Evolutionary conservation across 495 filamentous ascomycete genomes (phyloP).

Genomic region (Penicillium coffeae): DNA sequence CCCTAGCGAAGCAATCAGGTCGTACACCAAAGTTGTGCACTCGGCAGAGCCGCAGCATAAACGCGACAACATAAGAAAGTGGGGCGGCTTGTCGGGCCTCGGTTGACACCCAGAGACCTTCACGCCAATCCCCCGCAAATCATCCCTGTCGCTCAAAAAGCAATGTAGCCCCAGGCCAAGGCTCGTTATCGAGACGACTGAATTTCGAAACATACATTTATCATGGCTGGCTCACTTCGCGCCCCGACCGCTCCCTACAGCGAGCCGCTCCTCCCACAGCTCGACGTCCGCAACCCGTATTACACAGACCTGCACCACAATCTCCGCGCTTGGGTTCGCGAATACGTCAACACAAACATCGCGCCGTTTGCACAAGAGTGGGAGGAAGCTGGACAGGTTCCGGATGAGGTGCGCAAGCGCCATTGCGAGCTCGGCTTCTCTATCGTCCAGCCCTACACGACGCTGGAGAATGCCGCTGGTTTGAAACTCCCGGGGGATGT

Average conservation of each 20-base stretch:
- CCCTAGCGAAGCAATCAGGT: too few relatives aligned
- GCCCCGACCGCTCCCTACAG: conserved; percentile 39
- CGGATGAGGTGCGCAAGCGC: conserved; percentile 30
- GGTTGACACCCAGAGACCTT: conserved; percentile 1
- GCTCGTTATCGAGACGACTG: background rate
- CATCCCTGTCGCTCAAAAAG: background rate
- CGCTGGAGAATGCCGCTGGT: conserved; percentile 28
- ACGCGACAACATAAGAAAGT: background rate
- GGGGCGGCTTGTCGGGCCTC: conserved; percentile 8
- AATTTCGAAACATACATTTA: too few relatives aligned
- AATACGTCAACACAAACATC: conserved; percentile 44
- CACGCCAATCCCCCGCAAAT: background rate
- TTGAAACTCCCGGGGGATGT: conserved; percentile 37
- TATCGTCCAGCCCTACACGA: conserved; percentile 36
- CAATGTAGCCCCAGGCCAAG: background rate
- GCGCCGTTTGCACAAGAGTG: conserved; percentile 45
- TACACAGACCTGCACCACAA: conserved; percentile 46
- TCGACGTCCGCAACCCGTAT: conserved; percentile 40
- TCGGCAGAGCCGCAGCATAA: background rate
- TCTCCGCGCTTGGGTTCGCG: conserved; percentile 41
- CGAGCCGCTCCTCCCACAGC: conserved; percentile 38
- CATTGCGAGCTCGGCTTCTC: conserved; percentile 40
- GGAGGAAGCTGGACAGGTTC: conserved; percentile 45
- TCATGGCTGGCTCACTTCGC: conserved; percentile 19
- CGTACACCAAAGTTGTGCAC: too few relatives aligned